Evolutionary conservation across 495 filamentous ascomycete species (phyloP).

Genomic region (Neurospora sp.): DNA sequence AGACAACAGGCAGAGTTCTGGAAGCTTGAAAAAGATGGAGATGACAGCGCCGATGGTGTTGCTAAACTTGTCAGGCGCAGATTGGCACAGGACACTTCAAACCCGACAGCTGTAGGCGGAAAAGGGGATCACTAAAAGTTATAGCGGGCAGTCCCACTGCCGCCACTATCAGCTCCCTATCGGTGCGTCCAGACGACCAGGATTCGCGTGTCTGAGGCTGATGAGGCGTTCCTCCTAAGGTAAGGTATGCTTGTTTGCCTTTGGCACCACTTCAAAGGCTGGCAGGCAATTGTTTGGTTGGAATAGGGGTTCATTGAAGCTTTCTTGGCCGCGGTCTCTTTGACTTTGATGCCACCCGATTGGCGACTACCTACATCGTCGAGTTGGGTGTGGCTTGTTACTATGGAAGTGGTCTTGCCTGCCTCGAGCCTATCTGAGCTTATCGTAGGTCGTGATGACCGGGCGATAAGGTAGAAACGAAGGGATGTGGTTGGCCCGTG

Average conservation of each 20-base stretch:
- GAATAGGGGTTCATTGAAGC: neutral
- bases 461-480: neutral
- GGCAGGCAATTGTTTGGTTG: neutral
- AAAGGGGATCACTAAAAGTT: neutral
- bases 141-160: neutral
- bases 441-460: neutral
- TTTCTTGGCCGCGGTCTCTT: neutral
- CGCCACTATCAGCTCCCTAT: neutral
- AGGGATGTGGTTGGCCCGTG: neutral
- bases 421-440: neutral
- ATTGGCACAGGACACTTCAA: neutral
- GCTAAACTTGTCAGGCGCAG: neutral
- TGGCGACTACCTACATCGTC: neutral
- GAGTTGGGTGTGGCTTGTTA: neutral
- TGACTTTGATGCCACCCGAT: neutral
- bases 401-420: neutral
- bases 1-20: neutral
- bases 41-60: neutral
- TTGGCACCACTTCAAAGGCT: neutral
- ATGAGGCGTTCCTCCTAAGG: neutral
- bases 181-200: neutral
- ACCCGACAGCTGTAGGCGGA: neutral
- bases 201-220: neutral
- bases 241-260: neutral
- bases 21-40: neutral